phyloP scores from a whole-genome alignment of 768 basidiomycete species.

The Kwoniella bestiolae region DNA sequence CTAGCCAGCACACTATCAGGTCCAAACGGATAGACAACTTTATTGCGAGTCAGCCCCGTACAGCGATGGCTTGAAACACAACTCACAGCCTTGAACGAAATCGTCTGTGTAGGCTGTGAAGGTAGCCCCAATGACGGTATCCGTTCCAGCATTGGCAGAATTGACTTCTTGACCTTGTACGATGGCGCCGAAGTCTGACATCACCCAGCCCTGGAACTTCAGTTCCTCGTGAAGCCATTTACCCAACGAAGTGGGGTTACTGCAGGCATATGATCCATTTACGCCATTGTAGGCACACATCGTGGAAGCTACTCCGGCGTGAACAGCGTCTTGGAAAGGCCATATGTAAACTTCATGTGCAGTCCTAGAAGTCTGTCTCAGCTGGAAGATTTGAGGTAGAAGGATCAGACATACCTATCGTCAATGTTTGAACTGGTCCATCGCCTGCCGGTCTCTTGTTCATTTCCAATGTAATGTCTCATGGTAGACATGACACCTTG shows the following conservation, averaged over 20 bases:
- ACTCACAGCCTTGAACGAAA: neutral
- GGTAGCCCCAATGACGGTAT: constrained; percentile 8
- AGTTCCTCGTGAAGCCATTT: constrained; percentile 20
- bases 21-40: neutral
- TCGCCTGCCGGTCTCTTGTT: constrained; percentile 23
- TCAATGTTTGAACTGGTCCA: constrained; percentile 17
- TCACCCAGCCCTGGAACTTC: constrained; percentile 15
- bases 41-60: neutral
- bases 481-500: constrained; percentile 8
- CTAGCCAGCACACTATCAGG: neutral
- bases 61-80: neutral
- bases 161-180: neutral
- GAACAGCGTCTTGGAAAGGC: constrained; percentile 19
- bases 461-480: constrained; percentile 29
- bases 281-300: constrained; percentile 16
- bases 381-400: neutral
- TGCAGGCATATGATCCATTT: constrained; percentile 10
- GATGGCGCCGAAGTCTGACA: constrained; percentile 13
- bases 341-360: constrained; percentile 18
- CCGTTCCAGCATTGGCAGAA: constrained; percentile 11
- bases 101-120: neutral
- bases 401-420: constrained; percentile 1
- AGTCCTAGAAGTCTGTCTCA: neutral
- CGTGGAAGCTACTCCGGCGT: constrained; percentile 8
- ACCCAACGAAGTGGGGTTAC: neutral